These are phyloP conservation scores for Parafenestella ontariensis DNA, from an alignment of 2,329 filamentous ascomycete genomes.

Conservation along the genomic window DNA sequence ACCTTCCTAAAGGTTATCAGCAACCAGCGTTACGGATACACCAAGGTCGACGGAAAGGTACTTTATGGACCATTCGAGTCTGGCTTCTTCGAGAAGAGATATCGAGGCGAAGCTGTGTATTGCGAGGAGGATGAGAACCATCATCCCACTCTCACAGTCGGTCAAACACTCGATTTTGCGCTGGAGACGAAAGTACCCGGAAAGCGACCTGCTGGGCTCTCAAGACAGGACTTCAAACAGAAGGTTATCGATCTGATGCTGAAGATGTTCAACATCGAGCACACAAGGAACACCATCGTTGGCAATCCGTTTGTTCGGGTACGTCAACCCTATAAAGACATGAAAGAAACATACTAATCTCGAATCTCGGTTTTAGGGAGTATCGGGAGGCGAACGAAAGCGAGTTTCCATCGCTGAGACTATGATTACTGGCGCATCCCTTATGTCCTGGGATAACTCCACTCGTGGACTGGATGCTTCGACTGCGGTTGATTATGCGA, in stretches of 20 bases:
- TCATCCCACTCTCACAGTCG: constrained; percentile 83
- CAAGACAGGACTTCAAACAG: constrained; percentile 76
- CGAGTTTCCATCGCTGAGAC: constrained; percentile 84
- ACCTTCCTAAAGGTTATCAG: constrained; percentile 63
- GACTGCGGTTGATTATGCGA: constrained; percentile 58
- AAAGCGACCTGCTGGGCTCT: constrained; percentile 77
- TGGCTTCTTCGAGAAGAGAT: constrained; percentile 72
- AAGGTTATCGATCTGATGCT: constrained; percentile 76
- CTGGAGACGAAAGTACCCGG: constrained; percentile 84
- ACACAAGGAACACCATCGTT: constrained; percentile 84
- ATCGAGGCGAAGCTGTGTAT: constrained; percentile 83
- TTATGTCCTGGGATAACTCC: constrained; percentile 68
- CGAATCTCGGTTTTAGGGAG: not conserved
- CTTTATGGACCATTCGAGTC: constrained; percentile 76
- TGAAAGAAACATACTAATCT: not conserved
- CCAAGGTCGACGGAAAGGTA: constrained; percentile 73
- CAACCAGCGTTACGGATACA: constrained; percentile 66
- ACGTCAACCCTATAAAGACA: not conserved
- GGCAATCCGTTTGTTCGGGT: constrained; percentile 79
- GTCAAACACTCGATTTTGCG: constrained; percentile 85
- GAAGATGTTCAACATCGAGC: constrained; percentile 93
- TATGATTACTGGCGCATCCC: constrained; percentile 74
- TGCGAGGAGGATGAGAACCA: constrained; percentile 88
- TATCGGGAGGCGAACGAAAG: constrained; percentile 74
- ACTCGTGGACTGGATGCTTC: constrained; percentile 58